These are phyloP conservation scores for Vicia sativa DNA, from an alignment of 306 rosid species.

Conservation along the genomic window DNA sequence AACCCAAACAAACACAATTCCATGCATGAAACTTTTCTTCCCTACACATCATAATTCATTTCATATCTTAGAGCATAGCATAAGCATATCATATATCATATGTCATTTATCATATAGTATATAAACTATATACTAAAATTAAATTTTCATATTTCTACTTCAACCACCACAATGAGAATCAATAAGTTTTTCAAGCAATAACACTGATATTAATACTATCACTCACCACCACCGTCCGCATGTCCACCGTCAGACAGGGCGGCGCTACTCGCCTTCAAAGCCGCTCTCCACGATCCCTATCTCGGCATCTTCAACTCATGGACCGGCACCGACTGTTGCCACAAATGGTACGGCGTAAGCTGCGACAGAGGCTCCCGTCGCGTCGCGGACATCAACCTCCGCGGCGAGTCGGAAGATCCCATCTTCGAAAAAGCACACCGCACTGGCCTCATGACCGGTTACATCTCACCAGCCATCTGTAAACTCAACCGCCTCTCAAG, in stretches of 20 bases:
- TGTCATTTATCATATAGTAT: background rate
- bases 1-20: conserved; percentile 18
- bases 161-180: conserved; percentile 38
- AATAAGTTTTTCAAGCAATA: conserved; percentile 5
- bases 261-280: conserved; percentile 71
- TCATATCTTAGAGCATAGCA: background rate
- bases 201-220: conserved; percentile 33
- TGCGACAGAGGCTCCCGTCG: conserved; percentile 65
- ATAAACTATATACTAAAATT: background rate
- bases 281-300: conserved; percentile 66
- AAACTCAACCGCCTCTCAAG: conserved; percentile 69
- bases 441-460: conserved; percentile 87
- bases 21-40: conserved; percentile 14
- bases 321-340: conserved; percentile 84
- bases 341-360: conserved; percentile 83
- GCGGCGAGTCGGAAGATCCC: conserved; percentile 89
- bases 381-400: conserved; percentile 91
- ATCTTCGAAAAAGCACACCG: conserved; percentile 57
- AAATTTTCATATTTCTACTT: background rate
- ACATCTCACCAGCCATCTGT: conserved; percentile 74
- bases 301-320: conserved; percentile 80
- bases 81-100: background rate
- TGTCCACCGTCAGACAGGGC: conserved; percentile 80
- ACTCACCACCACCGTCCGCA: conserved; percentile 34
- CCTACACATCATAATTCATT: background rate